phyloP scores from a whole-genome alignment of 2,329 filamentous ascomycete genomes.

The Apiospora pterosperma region DNA sequence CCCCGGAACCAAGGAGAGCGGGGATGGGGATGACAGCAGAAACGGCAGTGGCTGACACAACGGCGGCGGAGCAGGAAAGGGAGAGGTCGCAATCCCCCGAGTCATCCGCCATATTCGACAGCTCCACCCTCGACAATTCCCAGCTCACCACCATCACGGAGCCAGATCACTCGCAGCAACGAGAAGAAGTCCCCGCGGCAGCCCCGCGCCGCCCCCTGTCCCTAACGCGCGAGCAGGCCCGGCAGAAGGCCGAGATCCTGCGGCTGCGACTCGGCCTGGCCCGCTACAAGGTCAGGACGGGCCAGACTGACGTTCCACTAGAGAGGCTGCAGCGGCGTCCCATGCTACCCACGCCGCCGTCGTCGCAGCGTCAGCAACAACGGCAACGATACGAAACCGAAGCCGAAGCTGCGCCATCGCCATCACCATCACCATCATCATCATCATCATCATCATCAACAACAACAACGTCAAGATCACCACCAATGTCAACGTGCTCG shows the following conservation, averaged over 20 bases:
- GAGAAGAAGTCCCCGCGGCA: not conserved
- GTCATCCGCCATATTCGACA: slow-evolving; percentile 47
- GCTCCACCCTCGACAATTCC: slow-evolving; percentile 38
- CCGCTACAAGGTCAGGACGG: slow-evolving; percentile 71
- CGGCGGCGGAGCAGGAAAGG: not conserved
- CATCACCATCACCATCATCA: not conserved
- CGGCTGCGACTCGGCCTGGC: slow-evolving; percentile 67
- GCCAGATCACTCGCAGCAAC: slow-evolving; percentile 30
- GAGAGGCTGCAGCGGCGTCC: slow-evolving; percentile 50
- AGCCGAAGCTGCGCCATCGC: not conserved
- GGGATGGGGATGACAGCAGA: not conserved
- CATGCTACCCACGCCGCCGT: slow-evolving; percentile 10
- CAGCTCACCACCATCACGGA: slow-evolving; percentile 44
- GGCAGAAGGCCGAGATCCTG: slow-evolving; percentile 63
- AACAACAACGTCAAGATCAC: too few relatives aligned
- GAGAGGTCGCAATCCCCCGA: slow-evolving; percentile 32
- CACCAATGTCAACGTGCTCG: too few relatives aligned
- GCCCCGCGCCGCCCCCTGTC: slow-evolving; percentile 18
- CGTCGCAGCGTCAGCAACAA: not conserved
- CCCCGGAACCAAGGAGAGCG: not conserved
- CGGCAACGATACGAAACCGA: not conserved
- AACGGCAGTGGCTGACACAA: not conserved
- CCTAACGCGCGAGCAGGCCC: slow-evolving; percentile 50
- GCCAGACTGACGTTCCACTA: slow-evolving; percentile 65
- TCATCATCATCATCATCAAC: not conserved